A percentile compares a stretch with the other conserved stretches of the same genome.
phyloP scores from a whole-genome alignment of 495 filamentous ascomycete genomes.

The Lichenothelia convexa region DNA sequence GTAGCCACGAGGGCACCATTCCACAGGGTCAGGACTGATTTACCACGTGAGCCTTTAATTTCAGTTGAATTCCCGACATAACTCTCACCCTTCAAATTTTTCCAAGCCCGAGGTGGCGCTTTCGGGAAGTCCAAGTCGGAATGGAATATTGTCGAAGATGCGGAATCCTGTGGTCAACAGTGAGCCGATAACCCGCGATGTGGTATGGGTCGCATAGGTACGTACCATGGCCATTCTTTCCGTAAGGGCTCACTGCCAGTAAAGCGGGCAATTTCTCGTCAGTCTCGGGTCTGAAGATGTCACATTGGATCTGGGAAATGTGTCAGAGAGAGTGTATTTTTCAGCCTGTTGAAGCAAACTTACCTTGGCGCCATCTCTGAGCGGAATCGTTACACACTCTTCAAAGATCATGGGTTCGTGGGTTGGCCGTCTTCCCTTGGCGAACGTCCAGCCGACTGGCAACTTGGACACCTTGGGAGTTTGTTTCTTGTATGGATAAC shows the following conservation, averaged over 20 bases:
- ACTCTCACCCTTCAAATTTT: conserved; percentile 30
- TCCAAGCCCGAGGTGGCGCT: conserved; percentile 18
- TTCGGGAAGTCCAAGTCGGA: conserved; percentile 10
- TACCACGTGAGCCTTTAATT: too few species aligned
- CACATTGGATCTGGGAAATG: conserved; percentile 22
- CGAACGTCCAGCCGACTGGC: background rate
- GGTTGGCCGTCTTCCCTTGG: background rate
- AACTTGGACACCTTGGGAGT: too few species aligned
- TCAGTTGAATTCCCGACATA: too few species aligned
- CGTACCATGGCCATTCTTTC: conserved; percentile 13
- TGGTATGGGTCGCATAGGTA: background rate
- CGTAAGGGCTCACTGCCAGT: conserved; percentile 21
- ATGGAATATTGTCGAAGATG: conserved; percentile 6
- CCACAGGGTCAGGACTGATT: too few species aligned
- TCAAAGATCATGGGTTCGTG: conserved; percentile 9
- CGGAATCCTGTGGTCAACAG: background rate
- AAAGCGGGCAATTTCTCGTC: conserved; percentile 11
- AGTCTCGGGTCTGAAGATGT: conserved; percentile 21
- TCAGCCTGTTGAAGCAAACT: too few species aligned
- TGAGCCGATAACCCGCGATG: background rate
- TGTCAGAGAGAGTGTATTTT: too few species aligned
- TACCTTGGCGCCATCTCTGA: conserved; percentile 17
- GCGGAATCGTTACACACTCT: conserved; percentile 17
- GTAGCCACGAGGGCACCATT: conserved; percentile 25
- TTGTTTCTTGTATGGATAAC: too few species aligned